Evolutionary conservation across 2,329 filamentous ascomycete species (phyloP).

Genomic region (Diaporthe velutina): DNA sequence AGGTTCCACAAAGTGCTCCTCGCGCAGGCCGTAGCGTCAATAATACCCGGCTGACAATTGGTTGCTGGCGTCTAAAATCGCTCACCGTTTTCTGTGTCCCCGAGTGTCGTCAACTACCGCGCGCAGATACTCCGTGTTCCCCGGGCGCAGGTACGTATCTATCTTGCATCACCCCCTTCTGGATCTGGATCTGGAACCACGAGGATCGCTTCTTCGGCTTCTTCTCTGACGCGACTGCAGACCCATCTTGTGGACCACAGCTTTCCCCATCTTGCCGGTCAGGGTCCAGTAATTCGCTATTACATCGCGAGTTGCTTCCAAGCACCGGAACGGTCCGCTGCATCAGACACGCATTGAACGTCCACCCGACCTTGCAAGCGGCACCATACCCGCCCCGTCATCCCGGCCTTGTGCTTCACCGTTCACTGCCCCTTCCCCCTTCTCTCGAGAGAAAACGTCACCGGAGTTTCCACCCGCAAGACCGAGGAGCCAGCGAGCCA

Average conservation of each 20-base stretch:
- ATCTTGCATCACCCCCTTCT: conserved; percentile 10
- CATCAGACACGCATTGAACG: neutral
- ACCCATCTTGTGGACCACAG: conserved; percentile 27
- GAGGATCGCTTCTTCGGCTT: conserved; percentile 29
- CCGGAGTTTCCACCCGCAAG: conserved; percentile 6
- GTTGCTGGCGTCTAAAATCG: conserved; percentile 20
- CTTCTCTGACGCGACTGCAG: conserved; percentile 27
- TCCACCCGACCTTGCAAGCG: conserved; percentile 8
- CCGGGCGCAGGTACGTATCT: conserved; percentile 18
- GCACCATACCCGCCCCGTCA: neutral
- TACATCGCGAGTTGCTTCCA: conserved; percentile 18
- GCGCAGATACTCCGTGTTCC: conserved; percentile 23
- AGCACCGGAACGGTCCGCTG: conserved; percentile 15
- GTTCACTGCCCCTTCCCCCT: conserved; percentile 10
- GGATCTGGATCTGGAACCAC: neutral
- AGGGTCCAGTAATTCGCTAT: conserved; percentile 19
- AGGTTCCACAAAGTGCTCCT: conserved; percentile 2
- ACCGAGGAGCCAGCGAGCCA: conserved; percentile 24
- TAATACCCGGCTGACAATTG: conserved; percentile 6
- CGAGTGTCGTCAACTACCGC: conserved; percentile 8
- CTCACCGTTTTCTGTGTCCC: conserved; percentile 26
- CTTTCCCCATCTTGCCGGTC: conserved; percentile 20
- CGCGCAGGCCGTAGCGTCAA: conserved; percentile 21
- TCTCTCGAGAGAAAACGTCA: neutral
- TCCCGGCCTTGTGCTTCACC: conserved; percentile 13